phyloP scores from a whole-genome alignment of 371 early-diverging fungal species.

The Mortierella sp. region DNA sequence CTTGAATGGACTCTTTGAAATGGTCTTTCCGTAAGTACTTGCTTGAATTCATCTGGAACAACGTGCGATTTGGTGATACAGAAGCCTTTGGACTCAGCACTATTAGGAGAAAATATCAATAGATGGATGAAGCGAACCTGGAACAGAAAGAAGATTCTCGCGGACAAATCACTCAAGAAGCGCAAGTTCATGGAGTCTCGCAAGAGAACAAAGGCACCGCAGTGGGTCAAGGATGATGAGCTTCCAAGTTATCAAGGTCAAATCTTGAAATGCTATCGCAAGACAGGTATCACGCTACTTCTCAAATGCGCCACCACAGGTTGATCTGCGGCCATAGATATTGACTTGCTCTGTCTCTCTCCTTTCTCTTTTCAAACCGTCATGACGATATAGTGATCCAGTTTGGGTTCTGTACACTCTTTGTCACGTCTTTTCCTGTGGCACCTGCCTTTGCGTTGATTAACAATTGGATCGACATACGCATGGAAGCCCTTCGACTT shows the following conservation, averaged over 20 bases:
- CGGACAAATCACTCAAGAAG: constrained; percentile 33
- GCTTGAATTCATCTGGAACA: background rate
- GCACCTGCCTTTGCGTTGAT: constrained; percentile 70
- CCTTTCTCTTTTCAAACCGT: background rate
- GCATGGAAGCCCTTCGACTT: constrained; percentile 58
- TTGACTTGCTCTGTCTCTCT: background rate
- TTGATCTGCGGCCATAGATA: no score
- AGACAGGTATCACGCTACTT: constrained; percentile 12
- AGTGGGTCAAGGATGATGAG: constrained; percentile 59
- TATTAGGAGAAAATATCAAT: background rate
- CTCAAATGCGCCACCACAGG: no score
- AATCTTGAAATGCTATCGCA: constrained; percentile 39
- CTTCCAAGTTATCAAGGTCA: constrained; percentile 47
- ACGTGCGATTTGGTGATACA: no score
- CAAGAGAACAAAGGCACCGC: constrained; percentile 48
- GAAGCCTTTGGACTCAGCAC: no score
- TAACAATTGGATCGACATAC: constrained; percentile 66
- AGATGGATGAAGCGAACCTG: constrained; percentile 44
- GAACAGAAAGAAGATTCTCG: constrained; percentile 41
- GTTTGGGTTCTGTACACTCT: constrained; percentile 71
- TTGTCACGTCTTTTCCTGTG: constrained; percentile 69
- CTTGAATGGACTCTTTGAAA: constrained; percentile 57
- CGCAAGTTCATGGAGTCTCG: constrained; percentile 18
- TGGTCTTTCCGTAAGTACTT: constrained; percentile 56
- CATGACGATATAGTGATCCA: no score